Evolutionary conservation across 352 stramenopile genomes (phyloP), one percentile per base, ranked within the genome.

Genomic region (Phytophthora cactorum): DNA sequence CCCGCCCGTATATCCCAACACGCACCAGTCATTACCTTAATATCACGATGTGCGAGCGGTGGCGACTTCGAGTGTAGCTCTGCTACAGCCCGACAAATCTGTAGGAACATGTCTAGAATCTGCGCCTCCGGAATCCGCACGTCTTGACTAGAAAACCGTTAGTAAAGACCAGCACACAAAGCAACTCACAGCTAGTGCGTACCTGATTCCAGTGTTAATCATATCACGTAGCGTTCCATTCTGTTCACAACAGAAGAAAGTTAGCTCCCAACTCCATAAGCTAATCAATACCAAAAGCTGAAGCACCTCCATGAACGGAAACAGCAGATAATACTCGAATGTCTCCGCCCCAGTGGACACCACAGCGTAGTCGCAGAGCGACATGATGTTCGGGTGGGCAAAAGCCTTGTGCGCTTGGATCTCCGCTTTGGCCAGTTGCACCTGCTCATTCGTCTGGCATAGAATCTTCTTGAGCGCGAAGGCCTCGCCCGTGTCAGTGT

Each of bases 391-490:
- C 5, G 83, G 82, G 60, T 97, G 87, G 3, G 62, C 25, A 52
- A 96, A 92, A 32, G 81, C 68, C 34, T 82, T 86, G 59, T 92
- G 87, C 43, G 82, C 84, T 69, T 90, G 71, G 50, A 97, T 95
- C 78, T 97, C 91, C 43, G 83, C 68, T 74, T 93, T 89, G 31
- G 84, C 88, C 58, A 88, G 70, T 44, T 89, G 76, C 58, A 87
- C 78, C 70, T 97, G 91, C 68, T 96, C 90, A 28, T 89, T 68
- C 32, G 82, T 87, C 68, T 96, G 90, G 68, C 88, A 96, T 54
- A 95, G 34, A 17, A 97, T 86, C 73, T 96, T 97, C 77, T 97
- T 97, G 45, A 97, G 86, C 52, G 91, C 91, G 52, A 95, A 96
- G 43, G 72, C 56, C 45, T 95, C 84, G 22, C 90, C 84, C 12